phyloP scores from a whole-genome alignment of 169 alveolate species.

The Cryptosporidium sp. region DNA sequence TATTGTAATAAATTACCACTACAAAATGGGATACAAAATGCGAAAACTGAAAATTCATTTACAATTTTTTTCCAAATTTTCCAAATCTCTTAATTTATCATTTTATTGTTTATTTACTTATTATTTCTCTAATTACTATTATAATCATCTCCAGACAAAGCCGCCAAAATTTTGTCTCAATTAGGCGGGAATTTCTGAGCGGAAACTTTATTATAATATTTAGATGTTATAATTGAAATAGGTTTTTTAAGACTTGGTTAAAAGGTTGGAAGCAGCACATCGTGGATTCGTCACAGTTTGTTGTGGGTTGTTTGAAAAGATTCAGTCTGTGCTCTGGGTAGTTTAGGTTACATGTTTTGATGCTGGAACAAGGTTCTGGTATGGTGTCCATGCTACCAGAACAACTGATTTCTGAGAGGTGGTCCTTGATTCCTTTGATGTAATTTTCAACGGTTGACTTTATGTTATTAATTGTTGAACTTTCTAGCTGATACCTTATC shows the following conservation, averaged over 20 bases:
- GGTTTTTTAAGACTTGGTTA: neutral
- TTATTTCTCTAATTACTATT: neutral
- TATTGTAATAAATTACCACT: too few species aligned
- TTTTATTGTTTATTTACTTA: too few species aligned
- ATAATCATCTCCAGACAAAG: neutral
- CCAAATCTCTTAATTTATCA: neutral
- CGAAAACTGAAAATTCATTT: too few species aligned
- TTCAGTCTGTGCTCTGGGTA: neutral
- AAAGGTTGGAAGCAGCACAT: slow-evolving; percentile 18
- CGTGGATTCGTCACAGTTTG: neutral
- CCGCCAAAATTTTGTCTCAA: neutral
- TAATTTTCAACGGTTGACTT: slow-evolving; percentile 47
- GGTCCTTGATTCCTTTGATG: slow-evolving; percentile 7
- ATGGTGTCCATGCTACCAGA: neutral
- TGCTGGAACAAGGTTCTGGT: neutral
- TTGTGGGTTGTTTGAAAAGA: neutral
- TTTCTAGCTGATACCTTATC: slow-evolving; percentile 36
- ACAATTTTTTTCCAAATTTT: too few species aligned
- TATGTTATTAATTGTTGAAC: slow-evolving; percentile 41
- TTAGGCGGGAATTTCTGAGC: neutral
- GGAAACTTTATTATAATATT: neutral
- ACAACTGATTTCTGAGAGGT: neutral
- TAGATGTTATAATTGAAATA: neutral
- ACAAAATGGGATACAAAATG: neutral
- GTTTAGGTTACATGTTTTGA: neutral